These are phyloP conservation scores for Colletotrichum falcatum DNA, from an alignment of 2,329 filamentous ascomycete genomes.

Conservation along the genomic window DNA sequence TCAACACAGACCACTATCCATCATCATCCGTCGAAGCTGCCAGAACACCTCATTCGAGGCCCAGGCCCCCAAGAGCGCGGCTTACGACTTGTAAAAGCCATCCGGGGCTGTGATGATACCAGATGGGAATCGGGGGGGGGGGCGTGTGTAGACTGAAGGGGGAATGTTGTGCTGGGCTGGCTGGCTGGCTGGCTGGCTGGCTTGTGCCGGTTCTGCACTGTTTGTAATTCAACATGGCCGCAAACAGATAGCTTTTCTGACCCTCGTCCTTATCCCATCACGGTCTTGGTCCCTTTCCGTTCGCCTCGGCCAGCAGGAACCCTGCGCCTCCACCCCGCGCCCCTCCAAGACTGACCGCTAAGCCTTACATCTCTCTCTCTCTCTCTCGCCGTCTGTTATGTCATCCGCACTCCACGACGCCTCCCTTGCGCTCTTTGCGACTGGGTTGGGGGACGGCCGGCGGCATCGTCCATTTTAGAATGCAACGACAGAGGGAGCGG, in stretches of 20 bases:
- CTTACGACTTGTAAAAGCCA: constrained; percentile 11
- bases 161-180: not conserved
- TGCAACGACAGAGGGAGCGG: constrained; percentile 10
- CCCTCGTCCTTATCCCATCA: constrained; percentile 2
- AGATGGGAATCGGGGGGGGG: not conserved
- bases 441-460: not conserved
- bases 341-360: constrained; percentile 23
- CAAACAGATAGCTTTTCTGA: constrained; percentile 38
- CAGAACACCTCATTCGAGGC: not conserved
- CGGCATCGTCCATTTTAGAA: not conserved
- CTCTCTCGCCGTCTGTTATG: constrained; percentile 5
- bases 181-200: not conserved
- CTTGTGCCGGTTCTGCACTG: constrained; percentile 3
- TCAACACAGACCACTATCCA: constrained; percentile 35
- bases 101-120: constrained; percentile 20
- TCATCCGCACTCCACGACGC: constrained; percentile 11
- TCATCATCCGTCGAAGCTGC: constrained; percentile 26
- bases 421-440: not conserved
- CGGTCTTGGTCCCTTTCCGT: constrained; percentile 15
- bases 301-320: constrained; percentile 6
- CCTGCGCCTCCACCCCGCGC: not conserved
- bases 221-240: constrained; percentile 26
- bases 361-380: constrained; percentile 33
- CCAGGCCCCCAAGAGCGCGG: constrained; percentile 16
- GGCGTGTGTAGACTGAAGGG: not conserved